Base-by-base conservation (phyloP, 1,284 basidiomycete genomes). In the Cryptococcus sp. region DNA sequence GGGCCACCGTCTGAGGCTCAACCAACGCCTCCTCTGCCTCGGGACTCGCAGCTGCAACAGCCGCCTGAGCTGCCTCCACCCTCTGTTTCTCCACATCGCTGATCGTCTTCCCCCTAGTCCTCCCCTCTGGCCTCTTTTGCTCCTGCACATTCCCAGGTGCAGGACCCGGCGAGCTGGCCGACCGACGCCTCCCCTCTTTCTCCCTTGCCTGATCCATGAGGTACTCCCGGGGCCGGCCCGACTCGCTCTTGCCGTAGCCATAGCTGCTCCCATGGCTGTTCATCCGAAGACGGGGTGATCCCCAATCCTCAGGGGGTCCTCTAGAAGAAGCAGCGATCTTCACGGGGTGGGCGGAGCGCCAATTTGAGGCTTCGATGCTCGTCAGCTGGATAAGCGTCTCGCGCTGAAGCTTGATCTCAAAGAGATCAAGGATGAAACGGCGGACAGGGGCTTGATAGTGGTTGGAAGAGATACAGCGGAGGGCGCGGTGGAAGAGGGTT, bases 351-450 rank as follows among this genome's bases (percentile, higher is more conserved):
- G 18, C 49, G 42, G 35, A 37, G 35, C 24, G 50, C 52, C 57
- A 59, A 20, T 13, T 18, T 11, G 43, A 42, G 4, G 46, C 38
- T 48, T 74, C 72, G 36, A 74, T 56, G 20, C 68, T 65, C 6
- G 60, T 47, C 4, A 74, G 52, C 35, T 66, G 61, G 11, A 62
- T 57, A 2, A 76, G 58, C 2, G 63, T 69, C 12, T 72, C 68
- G 3, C 65, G 57, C 15, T 66, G 60, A 21, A 95, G 78, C 46
- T 87, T 84, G 57, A 92, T 78, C 65, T 88, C 88, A 79, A 99
- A 98, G 6, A 98, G 81, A 61, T 98, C 94, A 62, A 97, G 79
- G 62, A 98, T 87, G 72, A 92, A 96, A 55, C 91, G 82, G 47
- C 95, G 84, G 52, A 96, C 91, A 12, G 92, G 89, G 11, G 92